Evolutionary conservation across 2,329 filamentous ascomycete genomes (phyloP).

Genomic region (Aschersonia sp.): DNA sequence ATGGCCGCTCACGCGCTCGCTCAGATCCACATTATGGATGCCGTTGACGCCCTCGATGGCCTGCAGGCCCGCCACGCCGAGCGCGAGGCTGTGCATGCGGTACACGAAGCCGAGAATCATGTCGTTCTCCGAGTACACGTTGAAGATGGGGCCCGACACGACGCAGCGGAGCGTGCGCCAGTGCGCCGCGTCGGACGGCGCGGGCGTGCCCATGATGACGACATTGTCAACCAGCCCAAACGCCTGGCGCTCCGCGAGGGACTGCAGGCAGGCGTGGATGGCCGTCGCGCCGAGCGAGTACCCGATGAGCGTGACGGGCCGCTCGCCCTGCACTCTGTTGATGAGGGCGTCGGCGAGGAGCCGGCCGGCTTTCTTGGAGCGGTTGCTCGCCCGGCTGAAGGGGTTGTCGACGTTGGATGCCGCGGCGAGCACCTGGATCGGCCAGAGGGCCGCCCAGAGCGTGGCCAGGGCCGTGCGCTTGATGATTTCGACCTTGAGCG

Average conservation of each 20-base stretch:
- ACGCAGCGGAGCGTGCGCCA: constrained; percentile 69
- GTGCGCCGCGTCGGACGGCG: constrained; percentile 54
- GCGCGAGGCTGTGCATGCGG: constrained; percentile 65
- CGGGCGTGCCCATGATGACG: constrained; percentile 68
- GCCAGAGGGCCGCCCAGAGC: constrained; percentile 55
- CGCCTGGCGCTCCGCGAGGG: constrained; percentile 59
- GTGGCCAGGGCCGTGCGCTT: constrained; percentile 56
- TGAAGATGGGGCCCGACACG: constrained; percentile 70
- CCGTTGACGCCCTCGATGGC: constrained; percentile 52
- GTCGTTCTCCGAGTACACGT: constrained; percentile 79
- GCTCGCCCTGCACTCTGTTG: constrained; percentile 68
- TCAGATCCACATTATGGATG: constrained; percentile 42
- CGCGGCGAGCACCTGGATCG: constrained; percentile 49
- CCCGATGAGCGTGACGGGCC: constrained; percentile 66
- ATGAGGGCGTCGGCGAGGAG: constrained; percentile 72
- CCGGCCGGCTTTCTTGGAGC: constrained; percentile 66
- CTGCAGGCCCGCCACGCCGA: constrained; percentile 74
- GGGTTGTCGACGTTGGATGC: constrained; percentile 66
- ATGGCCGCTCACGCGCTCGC: constrained; percentile 36
- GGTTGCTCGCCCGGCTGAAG: constrained; percentile 60
- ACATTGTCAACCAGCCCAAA: constrained; percentile 78
- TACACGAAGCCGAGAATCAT: constrained; percentile 81
- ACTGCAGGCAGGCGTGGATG: constrained; percentile 69
- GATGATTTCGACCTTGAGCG: constrained; percentile 61
- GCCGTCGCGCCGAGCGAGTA: constrained; percentile 72